Evolutionary conservation across 805 yeast species (phyloP).

Genomic region (Suhomyces emberorum): DNA sequence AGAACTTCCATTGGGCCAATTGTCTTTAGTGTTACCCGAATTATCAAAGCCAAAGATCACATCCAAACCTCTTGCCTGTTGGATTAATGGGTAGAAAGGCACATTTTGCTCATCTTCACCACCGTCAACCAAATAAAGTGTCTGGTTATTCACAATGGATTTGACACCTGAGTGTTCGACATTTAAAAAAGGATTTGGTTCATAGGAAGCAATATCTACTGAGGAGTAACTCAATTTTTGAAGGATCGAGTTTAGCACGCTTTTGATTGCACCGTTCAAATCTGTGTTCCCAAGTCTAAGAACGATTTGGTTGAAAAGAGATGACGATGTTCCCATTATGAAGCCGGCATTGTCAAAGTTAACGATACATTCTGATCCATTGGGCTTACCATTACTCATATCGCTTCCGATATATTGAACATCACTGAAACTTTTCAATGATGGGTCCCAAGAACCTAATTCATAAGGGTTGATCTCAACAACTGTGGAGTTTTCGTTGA

Average conservation of each 20-base stretch:
- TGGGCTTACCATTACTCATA: slow-evolving; percentile 17
- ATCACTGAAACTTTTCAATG: slow-evolving; percentile 28
- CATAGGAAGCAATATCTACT: slow-evolving; percentile 38
- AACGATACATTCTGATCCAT: slow-evolving; percentile 20
- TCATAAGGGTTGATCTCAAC: slow-evolving; percentile 39
- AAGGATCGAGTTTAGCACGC: slow-evolving; percentile 24
- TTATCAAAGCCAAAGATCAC: slow-evolving; percentile 42
- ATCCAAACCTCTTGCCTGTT: slow-evolving; percentile 33
- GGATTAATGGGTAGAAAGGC: slow-evolving; percentile 41
- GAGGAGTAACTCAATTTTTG: slow-evolving; percentile 20
- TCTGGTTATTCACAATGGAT: slow-evolving; percentile 23
- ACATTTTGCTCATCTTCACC: slow-evolving; percentile 43
- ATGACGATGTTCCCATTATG: slow-evolving; percentile 39
- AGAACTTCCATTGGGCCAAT: slow-evolving; percentile 45
- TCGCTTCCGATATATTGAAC: slow-evolving; percentile 29
- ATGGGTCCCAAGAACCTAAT: slow-evolving; percentile 43
- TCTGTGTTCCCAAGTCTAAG: slow-evolving; percentile 20
- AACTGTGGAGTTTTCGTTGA: slow-evolving; percentile 64
- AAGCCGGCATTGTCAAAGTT: slow-evolving; percentile 39
- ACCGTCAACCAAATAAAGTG: slow-evolving; percentile 40
- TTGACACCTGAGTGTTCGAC: slow-evolving; percentile 16
- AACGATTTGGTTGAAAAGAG: slow-evolving; percentile 35
- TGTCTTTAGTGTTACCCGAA: slow-evolving; percentile 35
- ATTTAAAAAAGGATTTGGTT: slow-evolving; percentile 38
- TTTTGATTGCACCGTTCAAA: slow-evolving; percentile 20